Base-by-base conservation (phyloP, 2,329 filamentous ascomycete genomes). In the Myotisia sp. region DNA sequence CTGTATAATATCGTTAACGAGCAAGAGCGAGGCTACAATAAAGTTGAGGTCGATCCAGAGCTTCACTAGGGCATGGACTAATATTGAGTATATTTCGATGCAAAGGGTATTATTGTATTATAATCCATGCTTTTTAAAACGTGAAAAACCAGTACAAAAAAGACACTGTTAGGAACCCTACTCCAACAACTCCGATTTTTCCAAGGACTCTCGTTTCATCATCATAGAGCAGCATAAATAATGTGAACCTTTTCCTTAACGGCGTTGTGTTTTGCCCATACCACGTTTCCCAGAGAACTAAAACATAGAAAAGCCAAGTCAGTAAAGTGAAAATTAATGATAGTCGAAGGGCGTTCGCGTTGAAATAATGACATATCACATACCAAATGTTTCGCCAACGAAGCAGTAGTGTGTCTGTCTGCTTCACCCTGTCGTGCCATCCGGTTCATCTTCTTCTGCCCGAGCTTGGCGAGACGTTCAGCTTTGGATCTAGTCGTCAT, bases 401-500 rank as follows among this genome's bases (percentile, higher is more conserved):
- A 71, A 23, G 81, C 80, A 37, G 77, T 77, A 42, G 76, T 75
- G 63, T 95, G 87, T 55, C 92, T 76, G 69, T 98, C 90, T 42
- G 79, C 86, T 67, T 98, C 90, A 68, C 90, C 90, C 69, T 92
- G 83, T 59, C 86, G 77, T 28, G 90, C 90, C 79, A 92, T 90
- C 45, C 87, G 75, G 68, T 98, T 98, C 85, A 92, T 94, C 74
- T 85, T 87, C 71, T 87, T 85, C 76, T 98, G 92, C 50, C 77
- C 71, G 55, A 98, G 64, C 71, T 93, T 95, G 54, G 76, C 71
- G 55, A 92, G 67, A 51, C 79, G 76, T 59, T 93, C 86, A 23
- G 83, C 85, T 71, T 87, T 92, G 40, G 67, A 70, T 45, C 81
- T 72, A 32, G 71, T 65, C 35, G 55, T 59, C 44, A 74, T 71